Percentiles rank a stretch among this genome's conserved stretches.
Conservation (phyloP, 495 filamentous ascomycete species). For the Hyaloscypha finlandica region DNA sequence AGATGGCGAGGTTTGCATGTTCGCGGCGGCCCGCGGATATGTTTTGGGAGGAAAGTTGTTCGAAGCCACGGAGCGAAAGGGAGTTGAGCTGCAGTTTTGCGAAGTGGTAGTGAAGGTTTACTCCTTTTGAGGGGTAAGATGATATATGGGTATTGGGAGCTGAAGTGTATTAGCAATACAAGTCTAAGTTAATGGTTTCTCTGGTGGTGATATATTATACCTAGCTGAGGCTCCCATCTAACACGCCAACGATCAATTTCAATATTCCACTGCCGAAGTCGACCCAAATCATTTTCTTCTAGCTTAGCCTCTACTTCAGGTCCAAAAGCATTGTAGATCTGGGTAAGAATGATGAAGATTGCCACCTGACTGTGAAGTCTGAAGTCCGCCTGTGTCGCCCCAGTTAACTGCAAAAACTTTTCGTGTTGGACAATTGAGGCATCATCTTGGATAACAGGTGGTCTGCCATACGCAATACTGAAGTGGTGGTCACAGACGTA, state of each 20-base stretch:
- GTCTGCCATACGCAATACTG: constrained; percentile 44
- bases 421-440: constrained; percentile 53
- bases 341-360: constrained; percentile 57
- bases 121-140: constrained; percentile 55
- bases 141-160: constrained; percentile 11
- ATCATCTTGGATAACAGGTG: constrained; percentile 51
- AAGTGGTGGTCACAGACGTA: constrained; percentile 49
- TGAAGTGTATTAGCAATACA: neutral
- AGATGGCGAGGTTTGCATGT: constrained; percentile 57
- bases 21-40: constrained; percentile 57
- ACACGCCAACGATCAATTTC: constrained; percentile 59
- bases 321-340: constrained; percentile 58
- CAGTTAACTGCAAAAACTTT: constrained; percentile 48
- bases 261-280: constrained; percentile 53
- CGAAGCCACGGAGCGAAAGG: constrained; percentile 54
- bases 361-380: constrained; percentile 58
- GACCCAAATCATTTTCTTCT: constrained; percentile 54
- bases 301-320: constrained; percentile 55
- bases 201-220: constrained; percentile 26
- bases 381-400: constrained; percentile 52
- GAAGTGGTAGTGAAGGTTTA: constrained; percentile 62
- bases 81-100: constrained; percentile 63
- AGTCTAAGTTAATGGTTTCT: neutral
- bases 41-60: constrained; percentile 36
- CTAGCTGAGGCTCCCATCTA: constrained; percentile 55